These are phyloP conservation scores for Cladosporium colombiae DNA, from an alignment of 2,329 filamentous ascomycete species.

Conservation along the genomic window DNA sequence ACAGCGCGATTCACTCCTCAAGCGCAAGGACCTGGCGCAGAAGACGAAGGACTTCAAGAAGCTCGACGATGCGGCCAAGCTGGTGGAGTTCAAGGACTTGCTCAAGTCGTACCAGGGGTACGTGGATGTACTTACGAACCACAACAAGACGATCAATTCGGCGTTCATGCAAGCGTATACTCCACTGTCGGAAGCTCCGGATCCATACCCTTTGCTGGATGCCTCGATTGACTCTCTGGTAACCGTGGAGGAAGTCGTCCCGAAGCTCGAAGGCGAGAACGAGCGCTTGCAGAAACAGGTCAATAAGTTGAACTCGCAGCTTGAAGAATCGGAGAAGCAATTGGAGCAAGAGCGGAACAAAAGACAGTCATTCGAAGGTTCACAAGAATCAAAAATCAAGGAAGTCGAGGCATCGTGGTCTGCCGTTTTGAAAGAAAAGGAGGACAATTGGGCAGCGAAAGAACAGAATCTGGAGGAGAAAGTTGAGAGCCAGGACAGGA, in stretches of 20 bases:
- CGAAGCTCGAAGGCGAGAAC: constrained; percentile 86
- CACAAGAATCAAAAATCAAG: constrained; percentile 76
- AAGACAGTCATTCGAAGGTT: constrained; percentile 74
- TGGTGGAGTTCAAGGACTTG: constrained; percentile 84
- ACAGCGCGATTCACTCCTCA: constrained; percentile 91
- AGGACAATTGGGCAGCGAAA: constrained; percentile 93
- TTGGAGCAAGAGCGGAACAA: constrained; percentile 75
- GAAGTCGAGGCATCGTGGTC: constrained; percentile 89
- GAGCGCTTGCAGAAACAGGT: constrained; percentile 80
- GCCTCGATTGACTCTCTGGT: constrained; percentile 94
- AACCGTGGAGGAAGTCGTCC: constrained; percentile 86
- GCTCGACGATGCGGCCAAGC: constrained; percentile 82
- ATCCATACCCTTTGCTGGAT: constrained; percentile 94
- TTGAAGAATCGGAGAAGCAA: constrained; percentile 79
- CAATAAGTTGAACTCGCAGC: constrained; percentile 70
- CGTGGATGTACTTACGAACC: constrained; percentile 93
- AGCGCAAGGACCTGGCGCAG: constrained; percentile 95
- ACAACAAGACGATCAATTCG: constrained; percentile 90
- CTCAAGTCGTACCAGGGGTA: constrained; percentile 92
- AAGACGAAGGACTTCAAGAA: constrained; percentile 99
- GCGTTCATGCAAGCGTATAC: constrained; percentile 93
- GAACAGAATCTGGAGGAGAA: constrained; percentile 91
- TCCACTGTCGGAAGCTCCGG: constrained; percentile 89
- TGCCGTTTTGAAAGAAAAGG: constrained; percentile 87
- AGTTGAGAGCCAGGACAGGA: constrained; percentile 85